Conservation (phyloP, 164 flowering plant genomes). For the Tetracentron sinense region DNA sequence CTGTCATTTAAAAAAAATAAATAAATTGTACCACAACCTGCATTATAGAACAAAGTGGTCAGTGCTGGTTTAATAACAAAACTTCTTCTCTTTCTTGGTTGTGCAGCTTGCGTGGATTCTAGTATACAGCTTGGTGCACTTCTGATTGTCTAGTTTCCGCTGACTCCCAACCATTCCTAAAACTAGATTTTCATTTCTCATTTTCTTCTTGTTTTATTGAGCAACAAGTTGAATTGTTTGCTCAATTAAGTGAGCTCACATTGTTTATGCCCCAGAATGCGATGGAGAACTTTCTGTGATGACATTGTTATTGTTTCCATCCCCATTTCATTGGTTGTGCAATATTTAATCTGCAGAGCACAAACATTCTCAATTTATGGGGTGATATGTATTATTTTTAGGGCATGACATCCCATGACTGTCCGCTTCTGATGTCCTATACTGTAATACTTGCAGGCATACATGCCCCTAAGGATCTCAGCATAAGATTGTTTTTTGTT, state of each 20-base stretch:
- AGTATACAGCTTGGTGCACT: constrained; percentile 47
- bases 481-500: too few species aligned
- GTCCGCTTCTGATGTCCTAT: too few species aligned
- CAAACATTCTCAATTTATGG: too few species aligned
- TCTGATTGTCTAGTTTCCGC: constrained; percentile 35
- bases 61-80: neutral
- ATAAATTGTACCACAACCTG: too few species aligned
- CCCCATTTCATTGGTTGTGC: neutral
- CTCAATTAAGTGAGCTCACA: neutral
- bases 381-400: too few species aligned
- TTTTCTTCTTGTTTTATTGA: constrained; percentile 1
- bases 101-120: constrained; percentile 7
- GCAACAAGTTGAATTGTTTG: constrained; percentile 11
- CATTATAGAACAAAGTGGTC: neutral
- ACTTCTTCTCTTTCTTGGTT: neutral
- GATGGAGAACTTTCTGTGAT: neutral
- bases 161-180: neutral
- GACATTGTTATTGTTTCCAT: neutral
- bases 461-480: too few species aligned
- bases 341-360: too few species aligned
- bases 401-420: too few species aligned
- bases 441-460: too few species aligned
- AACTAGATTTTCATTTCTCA: constrained; percentile 1
- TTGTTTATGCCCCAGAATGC: neutral
- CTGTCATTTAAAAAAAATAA: too few species aligned